Evolutionary conservation across 331 rosid genomes (phyloP).

Genomic region (Quercus lobata): DNA sequence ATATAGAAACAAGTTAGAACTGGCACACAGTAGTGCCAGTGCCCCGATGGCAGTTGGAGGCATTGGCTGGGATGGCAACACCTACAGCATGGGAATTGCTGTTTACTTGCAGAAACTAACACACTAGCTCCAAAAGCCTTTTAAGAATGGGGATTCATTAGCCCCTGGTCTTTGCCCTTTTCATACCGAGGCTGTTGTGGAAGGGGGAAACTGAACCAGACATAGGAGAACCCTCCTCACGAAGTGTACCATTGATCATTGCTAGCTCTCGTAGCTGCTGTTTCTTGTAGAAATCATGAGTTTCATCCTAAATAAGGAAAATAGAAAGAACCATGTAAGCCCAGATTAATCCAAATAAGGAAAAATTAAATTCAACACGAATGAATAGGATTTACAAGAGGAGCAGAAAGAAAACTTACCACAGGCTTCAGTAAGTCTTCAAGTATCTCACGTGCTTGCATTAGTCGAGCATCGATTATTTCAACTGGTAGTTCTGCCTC

Average conservation of each 20-base stretch:
- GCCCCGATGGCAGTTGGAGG: constrained; percentile 46
- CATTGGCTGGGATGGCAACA: constrained; percentile 28
- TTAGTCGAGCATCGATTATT: constrained; percentile 78
- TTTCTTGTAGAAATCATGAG: constrained; percentile 96
- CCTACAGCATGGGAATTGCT: constrained; percentile 16
- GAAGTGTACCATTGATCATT: constrained; percentile 86
- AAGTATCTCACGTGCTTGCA: constrained; percentile 90
- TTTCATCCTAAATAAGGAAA: constrained; percentile 63
- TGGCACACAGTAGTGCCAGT: constrained; percentile 30
- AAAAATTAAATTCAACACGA: not conserved
- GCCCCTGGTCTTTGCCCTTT: constrained; percentile 82
- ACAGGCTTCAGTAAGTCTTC: constrained; percentile 88
- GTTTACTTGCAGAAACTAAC: constrained; percentile 29
- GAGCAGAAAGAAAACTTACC: constrained; percentile 30
- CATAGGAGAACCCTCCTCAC: constrained; percentile 97
- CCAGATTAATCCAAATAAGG: not conserved
- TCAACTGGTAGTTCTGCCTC: constrained; percentile 97
- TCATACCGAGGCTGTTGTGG: constrained; percentile 96
- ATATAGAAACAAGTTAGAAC: constrained; percentile 37
- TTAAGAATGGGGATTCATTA: constrained; percentile 13
- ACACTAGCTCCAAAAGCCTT: constrained; percentile 32
- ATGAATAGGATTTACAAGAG: not conserved
- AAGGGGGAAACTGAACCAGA: constrained; percentile 91
- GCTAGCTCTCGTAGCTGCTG: constrained; percentile 97
- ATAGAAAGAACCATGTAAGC: not conserved